Base-by-base conservation (phyloP, 2,329 filamentous ascomycete species). In the Penicillium oxalicum region DNA sequence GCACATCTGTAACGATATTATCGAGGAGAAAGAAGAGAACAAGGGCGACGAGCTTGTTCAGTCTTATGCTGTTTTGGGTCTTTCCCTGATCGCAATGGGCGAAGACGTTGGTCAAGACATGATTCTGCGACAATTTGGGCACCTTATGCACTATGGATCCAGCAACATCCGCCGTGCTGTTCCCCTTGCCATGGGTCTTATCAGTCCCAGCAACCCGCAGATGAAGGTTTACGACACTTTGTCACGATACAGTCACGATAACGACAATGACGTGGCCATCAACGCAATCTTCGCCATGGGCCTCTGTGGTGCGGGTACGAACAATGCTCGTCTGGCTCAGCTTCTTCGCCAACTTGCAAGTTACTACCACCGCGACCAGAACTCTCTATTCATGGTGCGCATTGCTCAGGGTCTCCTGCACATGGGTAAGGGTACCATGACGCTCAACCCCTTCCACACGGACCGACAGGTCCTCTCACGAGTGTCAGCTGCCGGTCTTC, bases 151-250 rank as follows among this genome's bases (percentile, higher is more conserved):
- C 74, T 98, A 98, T 64, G 93, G 94, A 55, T 91, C 96, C 70
- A 80, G 91, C 65, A 97, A 98, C 68, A 98, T 98, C 61, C 87
- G 93, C 54, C 93, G 93, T 66, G 91, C 91, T 18, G 93, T 98
- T 28, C 93, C 93, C 33, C 78, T 98, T 47, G 93, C 93, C 26
- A 94, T 98, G 89, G 94, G 91, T 63, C 80, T 98, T 47, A 86
- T 98, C 65, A 95, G 88, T 72, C 89, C 94, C 9, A 96, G 90
- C 74, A 98, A 98, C 74, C 93, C 93, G 9, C 94, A 98, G 70
- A 98, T 98, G 91, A 98, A 97, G 78, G 88, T 98, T 41, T 98
- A 98, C 75, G 93, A 98, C 70, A 98, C 93, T 0, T 77, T 98
- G 9, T 98, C 93, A 44, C 81, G 93, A 65, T 98, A 98, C 79